Evolutionary conservation across 2,329 filamentous ascomycete species (phyloP).

Genomic region (Ilyonectria robusta): DNA sequence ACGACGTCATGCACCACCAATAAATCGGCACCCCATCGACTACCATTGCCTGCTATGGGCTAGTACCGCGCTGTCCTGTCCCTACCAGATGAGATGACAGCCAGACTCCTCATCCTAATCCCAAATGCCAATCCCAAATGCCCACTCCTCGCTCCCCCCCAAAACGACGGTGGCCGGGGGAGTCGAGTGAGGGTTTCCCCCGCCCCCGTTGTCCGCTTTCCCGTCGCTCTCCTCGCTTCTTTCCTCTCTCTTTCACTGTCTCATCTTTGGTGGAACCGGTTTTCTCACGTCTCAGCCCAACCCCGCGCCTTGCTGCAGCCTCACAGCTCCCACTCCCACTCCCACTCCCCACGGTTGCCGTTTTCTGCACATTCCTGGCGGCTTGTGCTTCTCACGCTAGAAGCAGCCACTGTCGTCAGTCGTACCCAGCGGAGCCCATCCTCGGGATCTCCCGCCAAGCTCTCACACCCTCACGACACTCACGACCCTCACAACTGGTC

Average conservation of each 20-base stretch:
- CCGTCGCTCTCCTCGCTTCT: conserved; percentile 30
- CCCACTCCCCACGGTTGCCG: conserved; percentile 18
- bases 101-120: conserved; percentile 6
- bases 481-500: not conserved
- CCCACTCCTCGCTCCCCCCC: not conserved
- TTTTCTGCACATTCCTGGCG: conserved; percentile 36
- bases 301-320: conserved; percentile 8
- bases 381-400: conserved; percentile 40
- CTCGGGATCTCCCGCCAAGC: conserved; percentile 47
- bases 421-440: conserved; percentile 40
- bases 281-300: conserved; percentile 9
- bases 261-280: conserved; percentile 4
- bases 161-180: conserved; percentile 7
- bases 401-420: conserved; percentile 49
- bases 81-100: conserved; percentile 24
- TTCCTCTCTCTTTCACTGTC: conserved; percentile 10
- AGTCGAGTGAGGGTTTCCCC: conserved; percentile 14
- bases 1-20: conserved; percentile 18
- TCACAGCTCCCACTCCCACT: not conserved
- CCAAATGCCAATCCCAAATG: not conserved
- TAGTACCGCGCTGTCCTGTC: conserved; percentile 18
- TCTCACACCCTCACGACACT: conserved; percentile 13
- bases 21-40: conserved; percentile 11
- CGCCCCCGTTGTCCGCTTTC: conserved; percentile 6
- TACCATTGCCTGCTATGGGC: conserved; percentile 14